A percentile compares a stretch with the other conserved stretches of the same genome.
Evolutionary conservation across 2,329 filamentous ascomycete species (phyloP).

Genomic region (Boeremia lycopersici): DNA sequence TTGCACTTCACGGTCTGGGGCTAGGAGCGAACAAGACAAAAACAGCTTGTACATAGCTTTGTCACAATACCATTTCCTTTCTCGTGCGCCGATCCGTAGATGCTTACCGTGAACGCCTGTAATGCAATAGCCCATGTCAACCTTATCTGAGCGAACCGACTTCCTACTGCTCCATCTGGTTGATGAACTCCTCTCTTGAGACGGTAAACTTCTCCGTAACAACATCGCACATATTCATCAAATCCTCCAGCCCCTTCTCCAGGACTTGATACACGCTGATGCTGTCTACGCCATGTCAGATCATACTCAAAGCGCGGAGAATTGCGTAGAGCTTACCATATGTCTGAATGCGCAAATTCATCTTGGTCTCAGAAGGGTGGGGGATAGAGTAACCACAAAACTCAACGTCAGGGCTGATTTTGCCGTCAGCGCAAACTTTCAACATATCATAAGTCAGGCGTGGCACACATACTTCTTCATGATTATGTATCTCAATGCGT

Average conservation of each 20-base stretch:
- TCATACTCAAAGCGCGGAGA: not conserved
- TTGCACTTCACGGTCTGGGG: slow-evolving; percentile 6
- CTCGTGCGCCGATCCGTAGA: slow-evolving; percentile 31
- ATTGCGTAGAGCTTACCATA: slow-evolving; percentile 67
- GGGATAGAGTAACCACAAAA: slow-evolving; percentile 99
- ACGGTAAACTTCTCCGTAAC: slow-evolving; percentile 86
- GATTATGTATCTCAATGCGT: slow-evolving; percentile 91
- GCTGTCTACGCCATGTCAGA: slow-evolving; percentile 61
- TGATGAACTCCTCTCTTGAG: slow-evolving; percentile 67
- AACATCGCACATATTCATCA: slow-evolving; percentile 91
- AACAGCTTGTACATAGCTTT: slow-evolving; percentile 41
- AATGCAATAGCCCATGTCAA: slow-evolving; percentile 30
- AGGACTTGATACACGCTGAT: slow-evolving; percentile 83
- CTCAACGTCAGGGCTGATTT: slow-evolving; percentile 83
- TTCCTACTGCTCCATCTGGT: slow-evolving; percentile 36
- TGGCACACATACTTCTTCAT: slow-evolving; percentile 85
- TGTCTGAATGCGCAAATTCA: slow-evolving; percentile 97
- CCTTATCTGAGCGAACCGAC: not conserved
- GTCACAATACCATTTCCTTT: slow-evolving; percentile 46
- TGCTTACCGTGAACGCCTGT: slow-evolving; percentile 38
- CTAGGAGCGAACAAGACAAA: slow-evolving; percentile 20
- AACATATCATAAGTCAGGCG: no score
- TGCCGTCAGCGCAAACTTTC: not conserved
- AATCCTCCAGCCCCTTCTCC: slow-evolving; percentile 85
- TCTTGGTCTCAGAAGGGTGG: slow-evolving; percentile 92